Conservation (phyloP, 176 grass and related monocot species). For the sorghum (Sorghum bicolor) region Sorghum_bicolor_NCBIv3 NC_012876.2:7873001-7873500, state of each 20-base stretch:
- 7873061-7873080: slow-evolving; percentile 6
- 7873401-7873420: neutral
- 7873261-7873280: slow-evolving; percentile 11
- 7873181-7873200: neutral
- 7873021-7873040: neutral
- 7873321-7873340: neutral
- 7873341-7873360: neutral
- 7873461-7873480: neutral
- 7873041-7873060: neutral
- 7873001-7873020: slow-evolving; percentile 21
- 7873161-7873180: neutral
- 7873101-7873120: neutral
- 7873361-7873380: neutral
- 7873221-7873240: neutral
- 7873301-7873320: slow-evolving; percentile 12
- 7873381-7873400: neutral
- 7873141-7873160: neutral
- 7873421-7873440: neutral
- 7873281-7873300: neutral
- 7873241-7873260: neutral
- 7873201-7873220: neutral
- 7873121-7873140: neutral
- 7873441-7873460: neutral
- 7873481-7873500: neutral
- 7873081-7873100: neutral